Evolutionary conservation across 164 flowering plant genomes (phyloP).

Genomic region (Litsea cubeba): DNA sequence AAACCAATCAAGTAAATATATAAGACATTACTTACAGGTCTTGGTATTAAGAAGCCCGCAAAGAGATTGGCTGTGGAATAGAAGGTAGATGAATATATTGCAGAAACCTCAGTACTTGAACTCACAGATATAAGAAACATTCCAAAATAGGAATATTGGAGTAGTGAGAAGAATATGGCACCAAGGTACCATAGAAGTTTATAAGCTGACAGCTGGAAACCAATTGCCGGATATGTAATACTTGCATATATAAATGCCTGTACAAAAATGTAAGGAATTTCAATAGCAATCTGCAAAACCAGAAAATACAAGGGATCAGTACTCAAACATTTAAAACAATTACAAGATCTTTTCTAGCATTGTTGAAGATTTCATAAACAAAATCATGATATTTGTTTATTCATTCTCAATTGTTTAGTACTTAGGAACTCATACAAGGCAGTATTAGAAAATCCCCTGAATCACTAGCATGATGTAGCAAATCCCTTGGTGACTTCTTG

Average conservation of each 20-base stretch:
- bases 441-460: no score
- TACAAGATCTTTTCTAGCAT: no score
- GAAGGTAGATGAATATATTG: conserved; percentile 19
- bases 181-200: conserved; percentile 44
- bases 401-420: no score
- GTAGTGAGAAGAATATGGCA: conserved; percentile 32
- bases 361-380: no score
- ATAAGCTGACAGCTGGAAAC: conserved; percentile 30
- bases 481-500: no score
- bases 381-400: no score
- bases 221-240: conserved; percentile 40
- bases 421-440: no score
- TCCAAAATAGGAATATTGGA: conserved; percentile 41
- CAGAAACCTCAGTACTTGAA: conserved; percentile 35
- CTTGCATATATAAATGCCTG: conserved; percentile 25
- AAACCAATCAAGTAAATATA: neutral
- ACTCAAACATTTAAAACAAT: neutral
- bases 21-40: conserved; percentile 31
- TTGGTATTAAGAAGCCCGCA: conserved; percentile 45
- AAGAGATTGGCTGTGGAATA: conserved; percentile 36
- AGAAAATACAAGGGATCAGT: neutral
- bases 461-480: no score
- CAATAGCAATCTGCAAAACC: conserved; percentile 26
- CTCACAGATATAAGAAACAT: conserved; percentile 40
- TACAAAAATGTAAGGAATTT: conserved; percentile 41